Conservation (phyloP, 257 asterid genomes). For the Fraxinus cuspidata region DNA sequence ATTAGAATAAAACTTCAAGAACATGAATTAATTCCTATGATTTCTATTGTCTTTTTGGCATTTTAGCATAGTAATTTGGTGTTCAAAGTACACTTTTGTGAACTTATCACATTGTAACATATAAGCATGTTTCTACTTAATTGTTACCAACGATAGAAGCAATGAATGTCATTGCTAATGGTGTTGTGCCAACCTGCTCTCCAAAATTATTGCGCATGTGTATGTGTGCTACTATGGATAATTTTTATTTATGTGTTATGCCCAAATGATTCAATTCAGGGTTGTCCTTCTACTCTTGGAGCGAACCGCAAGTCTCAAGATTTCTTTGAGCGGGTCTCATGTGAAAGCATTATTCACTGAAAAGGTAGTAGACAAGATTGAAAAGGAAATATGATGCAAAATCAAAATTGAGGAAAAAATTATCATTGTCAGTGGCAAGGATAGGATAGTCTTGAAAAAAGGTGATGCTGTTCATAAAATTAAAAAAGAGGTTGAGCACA, state of each 20-base stretch:
- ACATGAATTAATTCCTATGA: too few relatives aligned
- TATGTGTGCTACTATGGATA: not conserved
- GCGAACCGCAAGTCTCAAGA: constrained; percentile 93
- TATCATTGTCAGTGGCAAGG: constrained; percentile 96
- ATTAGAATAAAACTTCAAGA: too few relatives aligned
- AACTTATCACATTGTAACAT: not conserved
- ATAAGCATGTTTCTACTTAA: not conserved
- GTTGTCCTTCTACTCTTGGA: constrained; percentile 98
- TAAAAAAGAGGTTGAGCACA: constrained; percentile 65
- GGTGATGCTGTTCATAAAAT: constrained; percentile 93
- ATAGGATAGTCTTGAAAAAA: constrained; percentile 78
- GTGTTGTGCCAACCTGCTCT: constrained; percentile 9
- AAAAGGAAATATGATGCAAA: constrained; percentile 90
- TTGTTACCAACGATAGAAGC: not conserved
- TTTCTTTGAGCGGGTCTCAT: constrained; percentile 87
- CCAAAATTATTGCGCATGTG: constrained; percentile 5
- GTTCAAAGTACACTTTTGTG: too few relatives aligned
- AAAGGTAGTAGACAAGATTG: constrained; percentile 74
- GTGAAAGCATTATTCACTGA: constrained; percentile 85
- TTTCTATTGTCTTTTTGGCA: too few relatives aligned
- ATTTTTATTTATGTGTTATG: constrained; percentile 6
- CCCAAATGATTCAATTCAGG: constrained; percentile 50
- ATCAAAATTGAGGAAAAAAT: constrained; percentile 88
- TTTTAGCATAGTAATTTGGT: too few relatives aligned
- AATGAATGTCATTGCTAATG: not conserved